Base-by-base conservation (phyloP, 441 rosid genomes). In the Breynia disticha region DNA sequence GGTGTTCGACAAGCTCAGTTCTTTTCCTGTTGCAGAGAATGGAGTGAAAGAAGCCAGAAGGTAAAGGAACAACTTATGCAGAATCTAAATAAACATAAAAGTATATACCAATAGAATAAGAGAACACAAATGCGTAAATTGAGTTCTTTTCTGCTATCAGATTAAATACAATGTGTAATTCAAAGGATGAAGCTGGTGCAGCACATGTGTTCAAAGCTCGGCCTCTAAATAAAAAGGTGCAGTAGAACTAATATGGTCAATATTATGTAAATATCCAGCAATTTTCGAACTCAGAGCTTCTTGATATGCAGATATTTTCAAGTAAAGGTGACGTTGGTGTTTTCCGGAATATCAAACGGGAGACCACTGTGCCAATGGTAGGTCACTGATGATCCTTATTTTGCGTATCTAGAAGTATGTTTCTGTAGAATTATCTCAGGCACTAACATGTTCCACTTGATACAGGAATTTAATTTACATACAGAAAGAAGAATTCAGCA, bases 311-410 rank as follows among this genome's bases (percentile, higher is more conserved):
- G 96, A 79, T 89, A 72, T 74, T 87, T 64, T 78, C 95, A 60
- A 84, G 91, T 64, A 83, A 76, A 80, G 96, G 95, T 54, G 90
- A 89, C 58, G 70, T 87, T 46, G 97, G 95, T 14, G 69, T 93
- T 56, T 80, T 81, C 54, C 76, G 78, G 63, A 87, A 79, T 70
- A 76, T 60, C 78, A 89, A 87, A 76, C 75, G 78, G 54, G 96
- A 87, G 76, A 73, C 81, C 35, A 84, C 96, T 14, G 81, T 85
- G 48, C 94, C 97, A 46, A 65, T 68, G 86, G 99, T 94, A 83
- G 38, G 63, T 19, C 50, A 44, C 44, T 16, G 60, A 28, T 57
- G 22, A 49, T 41, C 48, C 43, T 66, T 46, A 11, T 17, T 58
- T 20, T 50, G 19, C 61, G 10, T 20, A 16, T 42, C 11, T 19